Conservation (phyloP, 345 rosid species). For the Eucalyptus urophylla region DNA sequence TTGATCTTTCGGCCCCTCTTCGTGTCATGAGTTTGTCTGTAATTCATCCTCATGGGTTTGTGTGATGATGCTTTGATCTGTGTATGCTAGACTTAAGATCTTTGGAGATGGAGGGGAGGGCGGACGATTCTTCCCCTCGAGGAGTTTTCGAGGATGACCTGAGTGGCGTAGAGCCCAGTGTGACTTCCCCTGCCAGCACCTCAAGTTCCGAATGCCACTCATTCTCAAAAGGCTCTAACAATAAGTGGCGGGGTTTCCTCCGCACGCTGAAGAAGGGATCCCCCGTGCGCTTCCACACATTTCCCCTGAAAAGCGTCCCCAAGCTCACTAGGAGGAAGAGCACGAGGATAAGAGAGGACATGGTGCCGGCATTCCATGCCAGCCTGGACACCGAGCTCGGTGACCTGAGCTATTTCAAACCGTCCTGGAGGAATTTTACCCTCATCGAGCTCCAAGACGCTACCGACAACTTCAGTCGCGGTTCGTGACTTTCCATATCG, state of each 20-base stretch:
- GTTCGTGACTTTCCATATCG: slow-evolving; percentile 9
- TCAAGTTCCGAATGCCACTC: slow-evolving; percentile 31
- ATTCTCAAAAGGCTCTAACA: neutral
- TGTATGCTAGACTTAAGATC: slow-evolving; percentile 10
- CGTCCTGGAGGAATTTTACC: slow-evolving; percentile 71
- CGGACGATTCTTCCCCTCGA: neutral
- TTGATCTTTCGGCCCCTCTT: neutral
- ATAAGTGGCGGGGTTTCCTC: slow-evolving; percentile 44
- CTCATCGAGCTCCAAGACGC: slow-evolving; percentile 61
- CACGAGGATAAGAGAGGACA: slow-evolving; percentile 44
- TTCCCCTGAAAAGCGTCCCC: slow-evolving; percentile 31
- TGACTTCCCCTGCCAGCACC: slow-evolving; percentile 38
- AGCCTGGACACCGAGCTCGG: slow-evolving; percentile 46
- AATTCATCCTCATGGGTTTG: neutral
- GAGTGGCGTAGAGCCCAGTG: neutral
- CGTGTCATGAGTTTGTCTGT: neutral
- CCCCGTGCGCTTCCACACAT: slow-evolving; percentile 26
- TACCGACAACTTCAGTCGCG: slow-evolving; percentile 55
- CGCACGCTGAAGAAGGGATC: slow-evolving; percentile 52
- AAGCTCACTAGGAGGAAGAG: slow-evolving; percentile 62
- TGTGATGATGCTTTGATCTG: neutral
- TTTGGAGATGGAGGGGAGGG: slow-evolving; percentile 1
- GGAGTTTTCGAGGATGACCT: slow-evolving; percentile 17
- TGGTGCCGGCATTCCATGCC: slow-evolving; percentile 24
- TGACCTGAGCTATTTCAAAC: slow-evolving; percentile 38